Conservation (phyloP, 2,329 filamentous ascomycete genomes). For the Xylaria sp. region DNA sequence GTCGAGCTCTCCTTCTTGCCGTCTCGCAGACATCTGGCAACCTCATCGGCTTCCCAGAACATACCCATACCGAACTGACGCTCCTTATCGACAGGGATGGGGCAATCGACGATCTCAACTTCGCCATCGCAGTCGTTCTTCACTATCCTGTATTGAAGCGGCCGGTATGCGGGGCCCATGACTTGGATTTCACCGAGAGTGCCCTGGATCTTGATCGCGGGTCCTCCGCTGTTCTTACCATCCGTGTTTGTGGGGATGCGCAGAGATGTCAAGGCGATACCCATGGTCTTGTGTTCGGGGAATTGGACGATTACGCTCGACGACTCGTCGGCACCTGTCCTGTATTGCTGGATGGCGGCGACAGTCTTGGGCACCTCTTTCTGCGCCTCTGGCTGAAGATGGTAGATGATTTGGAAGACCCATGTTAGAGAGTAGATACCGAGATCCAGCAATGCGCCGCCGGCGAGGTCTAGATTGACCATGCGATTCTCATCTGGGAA, state of each 20-base stretch:
- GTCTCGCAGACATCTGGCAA: constrained; percentile 67
- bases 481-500: constrained; percentile 64
- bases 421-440: constrained; percentile 87
- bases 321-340: constrained; percentile 69
- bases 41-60: constrained; percentile 85
- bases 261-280: constrained; percentile 63
- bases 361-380: constrained; percentile 65
- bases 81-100: constrained; percentile 46
- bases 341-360: constrained; percentile 66
- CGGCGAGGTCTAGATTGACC: constrained; percentile 75
- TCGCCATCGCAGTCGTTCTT: constrained; percentile 44
- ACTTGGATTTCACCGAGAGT: constrained; percentile 79
- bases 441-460: constrained; percentile 76
- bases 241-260: constrained; percentile 59
- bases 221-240: constrained; percentile 51
- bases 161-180: constrained; percentile 64
- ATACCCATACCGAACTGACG: constrained; percentile 67
- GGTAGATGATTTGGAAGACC: constrained; percentile 86
- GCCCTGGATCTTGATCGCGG: constrained; percentile 74
- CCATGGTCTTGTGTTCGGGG: constrained; percentile 62
- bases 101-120: constrained; percentile 48
- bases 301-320: constrained; percentile 76
- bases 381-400: constrained; percentile 62
- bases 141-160: constrained; percentile 60
- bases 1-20: constrained; percentile 69